These are phyloP conservation scores for Thraustochytrium sp. DNA, from an alignment of 352 stramenopile genomes.

Conservation along the genomic window DNA sequence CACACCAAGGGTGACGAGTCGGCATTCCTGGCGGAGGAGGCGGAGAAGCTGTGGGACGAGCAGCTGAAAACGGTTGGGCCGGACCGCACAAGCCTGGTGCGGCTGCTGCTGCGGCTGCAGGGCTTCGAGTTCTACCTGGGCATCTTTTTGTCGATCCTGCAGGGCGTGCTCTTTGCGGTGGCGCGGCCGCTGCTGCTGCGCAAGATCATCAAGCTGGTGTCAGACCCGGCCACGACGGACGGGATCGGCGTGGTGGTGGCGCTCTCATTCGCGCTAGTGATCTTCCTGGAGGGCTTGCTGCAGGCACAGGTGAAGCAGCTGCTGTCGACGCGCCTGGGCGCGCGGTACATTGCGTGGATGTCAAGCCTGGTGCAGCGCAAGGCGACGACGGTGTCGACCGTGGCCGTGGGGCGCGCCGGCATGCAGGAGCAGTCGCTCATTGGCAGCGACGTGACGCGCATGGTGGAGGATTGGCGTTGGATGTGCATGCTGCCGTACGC, in stretches of 20 bases:
- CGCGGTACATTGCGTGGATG: slow-evolving; percentile 31
- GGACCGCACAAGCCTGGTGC: not conserved
- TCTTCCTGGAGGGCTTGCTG: not conserved
- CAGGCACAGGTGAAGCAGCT: slow-evolving; percentile 42
- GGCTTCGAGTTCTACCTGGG: slow-evolving; percentile 38
- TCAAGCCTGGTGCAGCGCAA: slow-evolving; percentile 33
- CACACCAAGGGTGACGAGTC: not conserved
- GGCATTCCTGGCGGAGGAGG: not conserved
- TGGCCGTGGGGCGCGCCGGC: slow-evolving; percentile 2
- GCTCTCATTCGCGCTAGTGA: not conserved
- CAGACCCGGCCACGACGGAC: not conserved
- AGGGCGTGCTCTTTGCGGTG: slow-evolving; percentile 27
- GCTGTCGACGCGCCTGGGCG: not conserved
- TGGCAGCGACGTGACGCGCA: slow-evolving; percentile 33
- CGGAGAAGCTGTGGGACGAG: slow-evolving; percentile 21
- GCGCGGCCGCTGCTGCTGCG: not conserved
- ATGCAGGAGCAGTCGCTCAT: slow-evolving; percentile 34
- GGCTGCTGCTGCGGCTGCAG: not conserved
- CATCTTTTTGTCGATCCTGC: not conserved
- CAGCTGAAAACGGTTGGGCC: not conserved
- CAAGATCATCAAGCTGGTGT: slow-evolving; percentile 21
- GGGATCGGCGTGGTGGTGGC: not conserved
- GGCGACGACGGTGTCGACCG: slow-evolving; percentile 17
- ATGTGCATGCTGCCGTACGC: slow-evolving; percentile 35
- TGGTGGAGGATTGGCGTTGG: slow-evolving; percentile 43